Base-by-base conservation (phyloP, 345 rosid species). In the Eucalyptus tenuipes region DNA sequence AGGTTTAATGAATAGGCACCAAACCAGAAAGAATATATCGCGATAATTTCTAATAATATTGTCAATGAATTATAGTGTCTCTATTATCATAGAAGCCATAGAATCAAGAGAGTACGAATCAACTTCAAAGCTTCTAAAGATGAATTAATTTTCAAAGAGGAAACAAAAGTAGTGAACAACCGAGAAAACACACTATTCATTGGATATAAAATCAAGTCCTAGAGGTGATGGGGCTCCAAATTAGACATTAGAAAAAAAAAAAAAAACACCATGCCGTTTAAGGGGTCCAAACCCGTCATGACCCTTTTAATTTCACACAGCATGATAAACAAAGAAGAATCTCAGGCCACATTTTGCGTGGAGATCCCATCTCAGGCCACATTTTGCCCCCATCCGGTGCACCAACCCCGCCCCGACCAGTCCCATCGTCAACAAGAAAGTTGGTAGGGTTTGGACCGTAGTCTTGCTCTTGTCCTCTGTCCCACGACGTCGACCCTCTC, bases 401-500 rank as follows among this genome's bases (percentile, higher is more conserved):
- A 68, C 80, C 44, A 3, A 68, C 80, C 71, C 16, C 37, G 9
- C 5, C 71, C 37, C 3, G 71, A 29, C 18, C 80, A 17, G 45
- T 37, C 42, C 37, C 22, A 24, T 37, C 82, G 61, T 85, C 68
- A 47, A 87, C 55, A 94, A 49, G 87, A 94, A 93, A 18, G 88
- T 49, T 85, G 55, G 88, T 49, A 49, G 33, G n/a, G n/a, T n/a
- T n/a, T n/a, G n/a, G n/a, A n/a, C n/a, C n/a, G n/a, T n/a, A n/a
- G n/a, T n/a, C n/a, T n/a, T n/a, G n/a, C n/a, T n/a, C n/a, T n/a
- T n/a, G n/a, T n/a, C 9, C 31, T 82, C 86, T 8, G 45, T 42
- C 24, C 91, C 92, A 86, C 92, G 95, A 87, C 13, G 89, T 22
- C 92, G 93, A 40, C 95, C 96, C 8, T 40, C 91, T n/a, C 42